Evolutionary conservation across 2,329 filamentous ascomycete species (phyloP).

Genomic region (Colletotrichum gigasporum): DNA sequence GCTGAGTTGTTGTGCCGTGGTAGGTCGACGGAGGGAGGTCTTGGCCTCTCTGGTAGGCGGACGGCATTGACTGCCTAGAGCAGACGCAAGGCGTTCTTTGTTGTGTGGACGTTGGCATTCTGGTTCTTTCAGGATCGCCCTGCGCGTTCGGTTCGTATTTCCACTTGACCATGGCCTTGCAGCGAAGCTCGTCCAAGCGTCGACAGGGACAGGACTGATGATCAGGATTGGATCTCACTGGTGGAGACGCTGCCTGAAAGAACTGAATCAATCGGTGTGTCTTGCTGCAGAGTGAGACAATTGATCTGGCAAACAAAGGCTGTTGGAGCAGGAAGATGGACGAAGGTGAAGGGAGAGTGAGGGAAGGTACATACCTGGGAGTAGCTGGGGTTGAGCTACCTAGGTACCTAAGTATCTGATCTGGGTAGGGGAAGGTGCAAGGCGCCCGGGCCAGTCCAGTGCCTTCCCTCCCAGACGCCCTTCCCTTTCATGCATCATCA

Average conservation of each 20-base stretch:
- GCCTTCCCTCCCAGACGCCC: no score
- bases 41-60: neutral
- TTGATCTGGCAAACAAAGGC: neutral
- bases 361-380: no score
- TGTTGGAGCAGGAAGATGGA: neutral
- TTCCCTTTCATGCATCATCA: no score
- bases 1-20: no score
- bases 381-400: no score
- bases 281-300: slow-evolving; percentile 1
- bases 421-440: no score
- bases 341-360: neutral
- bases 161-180: neutral
- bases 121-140: neutral
- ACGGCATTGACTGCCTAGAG: neutral
- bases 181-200: neutral
- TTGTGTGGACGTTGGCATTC: neutral
- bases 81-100: neutral
- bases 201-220: neutral
- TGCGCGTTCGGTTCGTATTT: neutral
- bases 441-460: no score
- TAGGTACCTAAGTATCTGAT: no score
- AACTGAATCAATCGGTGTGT: neutral
- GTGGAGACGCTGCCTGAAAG: neutral
- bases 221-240: neutral
- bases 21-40: no score